A percentile compares a stretch with the other conserved stretches of the same genome.
phyloP scores from a whole-genome alignment of 257 asterid genomes.

The Solanum gracilifrons region DNA sequence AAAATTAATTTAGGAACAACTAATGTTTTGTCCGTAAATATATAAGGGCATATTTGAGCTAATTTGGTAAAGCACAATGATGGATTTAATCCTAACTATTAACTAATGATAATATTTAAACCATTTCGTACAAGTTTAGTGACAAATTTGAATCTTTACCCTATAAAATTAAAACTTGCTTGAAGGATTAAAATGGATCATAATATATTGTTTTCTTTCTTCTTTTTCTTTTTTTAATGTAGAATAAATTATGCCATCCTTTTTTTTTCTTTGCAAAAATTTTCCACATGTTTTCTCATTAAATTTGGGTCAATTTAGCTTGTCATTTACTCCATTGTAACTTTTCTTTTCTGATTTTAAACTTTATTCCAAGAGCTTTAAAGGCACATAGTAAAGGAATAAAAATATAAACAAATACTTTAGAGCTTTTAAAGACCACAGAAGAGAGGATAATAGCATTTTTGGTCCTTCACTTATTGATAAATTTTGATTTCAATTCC shows the following conservation, averaged over 20 bases:
- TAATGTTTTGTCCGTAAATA: too few relatives aligned
- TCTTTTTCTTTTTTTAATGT: background rate
- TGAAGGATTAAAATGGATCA: background rate
- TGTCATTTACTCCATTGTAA: background rate
- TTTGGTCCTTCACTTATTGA: background rate
- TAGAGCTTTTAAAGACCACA: background rate
- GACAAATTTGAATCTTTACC: background rate
- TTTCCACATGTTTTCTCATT: background rate
- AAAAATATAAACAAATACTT: background rate
- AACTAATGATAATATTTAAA: too few relatives aligned
- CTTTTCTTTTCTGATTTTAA: background rate
- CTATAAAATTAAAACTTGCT: background rate
- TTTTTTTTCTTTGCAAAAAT: background rate
- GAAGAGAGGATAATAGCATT: background rate
- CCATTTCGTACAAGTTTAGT: background rate
- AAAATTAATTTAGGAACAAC: background rate
- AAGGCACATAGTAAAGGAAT: background rate
- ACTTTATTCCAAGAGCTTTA: conserved; percentile 2
- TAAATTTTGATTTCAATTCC: background rate
- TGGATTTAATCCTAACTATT: background rate
- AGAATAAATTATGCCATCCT: background rate
- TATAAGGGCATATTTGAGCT: background rate
- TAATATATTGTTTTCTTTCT: background rate
- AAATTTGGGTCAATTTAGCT: background rate
- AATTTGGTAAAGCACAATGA: background rate